Base-by-base conservation (phyloP, 768 basidiomycete genomes). In the Suillus decipiens region DNA sequence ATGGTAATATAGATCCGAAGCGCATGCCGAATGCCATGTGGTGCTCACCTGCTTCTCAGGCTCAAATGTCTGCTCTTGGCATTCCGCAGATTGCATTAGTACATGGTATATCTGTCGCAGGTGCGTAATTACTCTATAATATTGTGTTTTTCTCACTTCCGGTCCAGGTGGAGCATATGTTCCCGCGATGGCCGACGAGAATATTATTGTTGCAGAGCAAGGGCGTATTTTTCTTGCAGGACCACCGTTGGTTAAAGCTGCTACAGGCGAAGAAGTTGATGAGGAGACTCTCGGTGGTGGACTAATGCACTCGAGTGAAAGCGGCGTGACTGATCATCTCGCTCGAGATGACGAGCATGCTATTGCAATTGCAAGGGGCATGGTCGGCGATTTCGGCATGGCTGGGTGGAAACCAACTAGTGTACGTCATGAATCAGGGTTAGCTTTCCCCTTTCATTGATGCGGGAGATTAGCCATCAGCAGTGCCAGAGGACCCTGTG, bases 101-200 rank as follows among this genome's bases (percentile, higher is more conserved):
- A 3, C 96, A 97, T 66, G 95, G 95, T 5, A 98, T 96, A 70
- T 92, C 90, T 48, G 95, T 97, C 19, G 95, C 95, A 59, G 94
- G 93, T 73, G 68, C 60, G 71, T 57, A 39, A 28, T 8, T 14
- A 34, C 36, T 22, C n/a, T 31, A 33, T 14, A 8, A 33, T 19
- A 53, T 33, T 39, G 50, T 41, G 8, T 60, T 61, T 63, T 51
- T 56, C 50, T 56, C 7, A 64, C 51, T 48, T 54, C 28, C 68
- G 19, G 37, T 57, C 19, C 51, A 89, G 90, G 91, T 62, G 95
- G 95, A 63, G 95, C 95, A 45, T 96, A 95, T 76, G 93, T 96
- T 48, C 95, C 95, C 33, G 95, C 95, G 2, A 96, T 98, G 93
- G 93, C 95, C 1, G 95, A 98, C 71, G 93, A 95, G 76, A 95